Conservation (phyloP, 371 early-diverging fungal species). For the Mortierella polycephala region DNA sequence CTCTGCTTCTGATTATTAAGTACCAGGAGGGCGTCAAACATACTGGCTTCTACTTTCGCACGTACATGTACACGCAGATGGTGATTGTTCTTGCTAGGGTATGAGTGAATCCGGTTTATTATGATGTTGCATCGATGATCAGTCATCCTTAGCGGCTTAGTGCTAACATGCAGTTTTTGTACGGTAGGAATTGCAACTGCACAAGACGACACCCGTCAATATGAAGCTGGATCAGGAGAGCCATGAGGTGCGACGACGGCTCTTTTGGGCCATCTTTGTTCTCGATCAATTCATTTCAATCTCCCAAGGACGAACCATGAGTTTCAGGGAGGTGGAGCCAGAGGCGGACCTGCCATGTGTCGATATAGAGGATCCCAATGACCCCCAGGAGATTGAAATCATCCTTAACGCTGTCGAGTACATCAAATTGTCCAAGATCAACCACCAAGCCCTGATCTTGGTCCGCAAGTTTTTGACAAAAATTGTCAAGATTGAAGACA, state of each 20-base stretch:
- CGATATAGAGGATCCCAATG: constrained; percentile 39
- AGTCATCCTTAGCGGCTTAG: constrained; percentile 49
- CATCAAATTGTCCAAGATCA: constrained; percentile 46
- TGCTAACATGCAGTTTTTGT: background rate
- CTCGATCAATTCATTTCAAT: constrained; percentile 50
- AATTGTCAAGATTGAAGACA: constrained; percentile 34
- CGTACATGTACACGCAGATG: constrained; percentile 55
- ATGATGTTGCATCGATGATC: too few species aligned
- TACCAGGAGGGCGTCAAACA: constrained; percentile 53
- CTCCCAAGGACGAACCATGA: constrained; percentile 49
- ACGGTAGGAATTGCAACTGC: constrained; percentile 45
- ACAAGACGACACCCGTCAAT: constrained; percentile 48
- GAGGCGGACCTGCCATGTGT: constrained; percentile 46
- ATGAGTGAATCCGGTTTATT: constrained; percentile 58
- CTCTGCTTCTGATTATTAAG: constrained; percentile 50
- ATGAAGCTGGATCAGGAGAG: constrained; percentile 47
- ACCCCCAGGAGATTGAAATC: constrained; percentile 44
- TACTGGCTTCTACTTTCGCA: constrained; percentile 57
- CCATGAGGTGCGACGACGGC: constrained; percentile 48
- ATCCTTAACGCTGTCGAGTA: constrained; percentile 47
- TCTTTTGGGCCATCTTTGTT: constrained; percentile 48
- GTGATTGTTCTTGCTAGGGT: constrained; percentile 63
- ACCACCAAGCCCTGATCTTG: constrained; percentile 37
- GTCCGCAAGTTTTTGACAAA: constrained; percentile 51
- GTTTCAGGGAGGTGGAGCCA: constrained; percentile 51